Conservation (phyloP, 2,329 filamentous ascomycete species). For the Colletotrichum sp. region DNA sequence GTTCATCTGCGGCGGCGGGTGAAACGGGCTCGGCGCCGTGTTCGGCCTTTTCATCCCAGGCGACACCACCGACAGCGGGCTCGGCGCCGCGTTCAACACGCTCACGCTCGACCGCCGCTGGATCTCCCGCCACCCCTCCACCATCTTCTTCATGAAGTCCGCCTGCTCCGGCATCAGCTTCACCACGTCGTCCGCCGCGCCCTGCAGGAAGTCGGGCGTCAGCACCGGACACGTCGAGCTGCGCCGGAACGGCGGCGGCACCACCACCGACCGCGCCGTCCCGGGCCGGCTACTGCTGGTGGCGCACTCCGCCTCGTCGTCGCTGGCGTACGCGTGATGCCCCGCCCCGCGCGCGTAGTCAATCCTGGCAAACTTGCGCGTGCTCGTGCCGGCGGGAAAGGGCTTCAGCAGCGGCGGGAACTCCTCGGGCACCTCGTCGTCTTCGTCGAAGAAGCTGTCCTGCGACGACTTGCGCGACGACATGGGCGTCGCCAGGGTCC, state of each 20-base stretch:
- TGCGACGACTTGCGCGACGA: slow-evolving; percentile 9
- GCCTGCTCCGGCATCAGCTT: slow-evolving; percentile 19
- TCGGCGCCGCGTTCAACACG: neutral
- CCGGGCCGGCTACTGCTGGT: neutral
- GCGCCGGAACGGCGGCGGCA: slow-evolving; percentile 2
- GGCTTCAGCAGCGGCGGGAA: neutral
- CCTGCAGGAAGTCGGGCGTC: slow-evolving; percentile 1
- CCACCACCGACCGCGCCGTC: neutral
- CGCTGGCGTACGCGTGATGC: neutral
- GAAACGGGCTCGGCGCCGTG: neutral
- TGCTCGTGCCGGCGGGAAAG: neutral
- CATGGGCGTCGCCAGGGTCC: neutral
- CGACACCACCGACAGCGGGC: neutral
- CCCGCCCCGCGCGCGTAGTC: neutral
- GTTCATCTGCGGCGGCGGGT: neutral
- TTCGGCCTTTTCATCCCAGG: neutral
- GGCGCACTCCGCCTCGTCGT: neutral
- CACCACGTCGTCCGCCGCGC: slow-evolving; percentile 14
- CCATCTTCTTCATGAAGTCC: slow-evolving; percentile 16
- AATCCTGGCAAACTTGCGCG: neutral
- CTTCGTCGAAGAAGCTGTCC: slow-evolving; percentile 3
- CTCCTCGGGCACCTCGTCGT: neutral
- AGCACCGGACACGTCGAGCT: slow-evolving; percentile 12
- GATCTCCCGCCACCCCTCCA: slow-evolving; percentile 15
- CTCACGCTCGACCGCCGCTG: slow-evolving; percentile 2